Evolutionary conservation across 768 basidiomycete genomes (phyloP).

Genomic region (Lepiota brunneoincarnata): DNA sequence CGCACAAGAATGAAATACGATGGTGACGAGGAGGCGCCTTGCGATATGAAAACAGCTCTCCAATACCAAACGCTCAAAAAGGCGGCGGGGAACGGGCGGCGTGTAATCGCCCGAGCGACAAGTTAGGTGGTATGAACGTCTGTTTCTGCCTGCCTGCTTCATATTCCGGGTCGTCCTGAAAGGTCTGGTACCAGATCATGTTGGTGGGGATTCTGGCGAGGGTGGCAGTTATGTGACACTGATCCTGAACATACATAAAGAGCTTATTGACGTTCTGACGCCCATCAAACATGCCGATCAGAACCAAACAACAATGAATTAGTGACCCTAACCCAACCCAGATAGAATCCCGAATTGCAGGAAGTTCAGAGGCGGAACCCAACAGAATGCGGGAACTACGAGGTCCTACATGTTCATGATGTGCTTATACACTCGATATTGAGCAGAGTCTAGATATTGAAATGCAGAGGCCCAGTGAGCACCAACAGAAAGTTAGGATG

Average conservation of each 20-base stretch:
- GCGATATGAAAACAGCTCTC: constrained; percentile 42
- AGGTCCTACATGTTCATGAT: too few species aligned
- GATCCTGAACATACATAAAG: not conserved
- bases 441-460: too few species aligned
- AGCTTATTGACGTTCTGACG: not conserved
- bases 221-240: not conserved
- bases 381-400: too few species aligned
- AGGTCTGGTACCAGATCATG: constrained; percentile 41
- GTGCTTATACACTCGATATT: too few species aligned
- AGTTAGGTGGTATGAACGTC: constrained; percentile 39
- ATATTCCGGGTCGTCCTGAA: constrained; percentile 49
- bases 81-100: constrained; percentile 45
- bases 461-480: too few species aligned
- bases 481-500: too few species aligned
- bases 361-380: too few species aligned
- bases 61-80: constrained; percentile 41
- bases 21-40: constrained; percentile 38
- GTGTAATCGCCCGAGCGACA: constrained; percentile 42
- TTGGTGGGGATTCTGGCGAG: not conserved
- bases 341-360: too few species aligned
- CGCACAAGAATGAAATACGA: constrained; percentile 36
- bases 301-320: too few species aligned
- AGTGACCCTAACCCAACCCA: too few species aligned
- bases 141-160: constrained; percentile 36
- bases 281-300: too few species aligned